Evolutionary conservation across 176 grass and related monocot genomes (phyloP).

Genomic region (Phyllostachys edulis): DNA sequence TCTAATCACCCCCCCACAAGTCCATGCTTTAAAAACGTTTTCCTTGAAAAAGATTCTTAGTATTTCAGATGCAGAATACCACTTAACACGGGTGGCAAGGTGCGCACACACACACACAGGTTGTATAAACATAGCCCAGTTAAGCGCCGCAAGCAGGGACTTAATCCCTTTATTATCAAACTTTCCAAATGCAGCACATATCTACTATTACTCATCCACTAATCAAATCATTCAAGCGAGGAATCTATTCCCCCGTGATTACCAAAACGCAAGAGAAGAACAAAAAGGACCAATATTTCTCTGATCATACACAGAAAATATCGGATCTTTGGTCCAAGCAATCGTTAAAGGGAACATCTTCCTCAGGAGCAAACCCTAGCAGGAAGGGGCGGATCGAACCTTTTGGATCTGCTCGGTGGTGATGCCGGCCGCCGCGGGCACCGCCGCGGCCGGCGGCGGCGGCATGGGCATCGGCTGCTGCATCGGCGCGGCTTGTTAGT

Average conservation of each 20-base stretch:
- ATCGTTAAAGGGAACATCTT: background rate
- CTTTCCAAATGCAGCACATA: background rate
- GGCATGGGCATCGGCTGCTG: slow-evolving; percentile 70
- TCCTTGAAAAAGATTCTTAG: background rate
- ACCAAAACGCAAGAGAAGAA: background rate
- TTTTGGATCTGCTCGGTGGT: slow-evolving; percentile 98
- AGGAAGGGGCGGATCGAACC: slow-evolving; percentile 30
- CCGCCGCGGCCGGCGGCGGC: slow-evolving; percentile 32
- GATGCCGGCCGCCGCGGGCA: slow-evolving; percentile 53
- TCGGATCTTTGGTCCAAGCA: background rate
- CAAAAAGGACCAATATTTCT: background rate
- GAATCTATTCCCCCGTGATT: background rate
- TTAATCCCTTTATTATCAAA: background rate
- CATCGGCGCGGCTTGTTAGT: slow-evolving; percentile 35
- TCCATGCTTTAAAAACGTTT: background rate
- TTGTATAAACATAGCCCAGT: background rate
- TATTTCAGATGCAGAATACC: background rate
- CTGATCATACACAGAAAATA: background rate
- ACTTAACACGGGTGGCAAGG: background rate
- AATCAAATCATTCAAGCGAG: background rate
- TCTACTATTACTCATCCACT: background rate
- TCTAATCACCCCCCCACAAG: background rate
- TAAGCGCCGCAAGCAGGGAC: background rate
- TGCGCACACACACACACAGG: background rate
- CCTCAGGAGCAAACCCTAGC: slow-evolving; percentile 36